Evolutionary conservation across 768 basidiomycete species (phyloP).

Genomic region (Myochromella boudieri): DNA sequence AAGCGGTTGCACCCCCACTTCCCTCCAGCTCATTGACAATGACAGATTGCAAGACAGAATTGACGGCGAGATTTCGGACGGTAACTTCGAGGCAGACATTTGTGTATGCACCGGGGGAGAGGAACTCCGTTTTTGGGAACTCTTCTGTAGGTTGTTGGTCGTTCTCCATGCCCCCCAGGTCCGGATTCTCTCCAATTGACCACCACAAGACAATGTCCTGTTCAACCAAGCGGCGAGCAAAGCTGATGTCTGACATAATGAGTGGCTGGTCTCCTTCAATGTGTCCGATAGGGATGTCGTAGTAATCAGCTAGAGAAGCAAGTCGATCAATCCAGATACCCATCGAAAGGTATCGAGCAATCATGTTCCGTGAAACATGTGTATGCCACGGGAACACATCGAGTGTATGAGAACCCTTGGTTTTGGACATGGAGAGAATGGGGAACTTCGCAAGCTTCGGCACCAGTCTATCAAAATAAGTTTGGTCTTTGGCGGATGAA

Average conservation of each 20-base stretch:
- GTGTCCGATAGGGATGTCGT: constrained; percentile 91
- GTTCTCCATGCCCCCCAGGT: constrained; percentile 91
- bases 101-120: constrained; percentile 81
- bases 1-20: constrained; percentile 88
- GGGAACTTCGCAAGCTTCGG: constrained; percentile 83
- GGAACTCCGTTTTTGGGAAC: constrained; percentile 80
- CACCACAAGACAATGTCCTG: constrained; percentile 97
- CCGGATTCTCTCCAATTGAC: constrained; percentile 86
- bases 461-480: constrained; percentile 75
- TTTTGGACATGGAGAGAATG: constrained; percentile 81
- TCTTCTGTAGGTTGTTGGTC: constrained; percentile 79
- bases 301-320: constrained; percentile 82
- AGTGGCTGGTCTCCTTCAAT: constrained; percentile 88
- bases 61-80: constrained; percentile 89
- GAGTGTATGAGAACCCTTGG: constrained; percentile 68
- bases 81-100: constrained; percentile 92
- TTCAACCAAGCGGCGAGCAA: constrained; percentile 80
- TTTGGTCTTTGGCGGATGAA: constrained; percentile 82
- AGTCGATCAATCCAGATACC: constrained; percentile 81
- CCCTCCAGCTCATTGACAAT: constrained; percentile 98
- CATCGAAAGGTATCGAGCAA: constrained; percentile 76
- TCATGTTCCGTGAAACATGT: constrained; percentile 79
- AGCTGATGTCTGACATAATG: constrained; percentile 86
- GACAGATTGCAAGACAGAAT: constrained; percentile 91
- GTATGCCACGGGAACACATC: constrained; percentile 90